Evolutionary conservation across 306 rosid genomes (phyloP).

Genomic region (Echinosophora koreensis): DNA sequence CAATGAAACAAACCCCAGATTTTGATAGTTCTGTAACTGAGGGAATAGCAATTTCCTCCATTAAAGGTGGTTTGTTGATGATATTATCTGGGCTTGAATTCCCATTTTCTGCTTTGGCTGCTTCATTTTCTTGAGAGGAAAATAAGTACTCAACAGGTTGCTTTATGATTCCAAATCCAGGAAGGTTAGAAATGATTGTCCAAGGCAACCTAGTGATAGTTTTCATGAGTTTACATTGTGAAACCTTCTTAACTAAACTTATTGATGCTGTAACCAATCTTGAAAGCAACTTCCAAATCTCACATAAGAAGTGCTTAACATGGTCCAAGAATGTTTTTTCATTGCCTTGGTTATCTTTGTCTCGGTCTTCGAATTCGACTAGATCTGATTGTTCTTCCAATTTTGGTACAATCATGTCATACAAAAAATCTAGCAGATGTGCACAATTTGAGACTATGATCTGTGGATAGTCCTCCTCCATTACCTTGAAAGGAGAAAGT

Average conservation of each 20-base stretch:
- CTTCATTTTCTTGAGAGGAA: slow-evolving; percentile 43
- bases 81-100: slow-evolving; percentile 41
- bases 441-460: slow-evolving; percentile 54
- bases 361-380: slow-evolving; percentile 35
- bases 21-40: slow-evolving; percentile 66
- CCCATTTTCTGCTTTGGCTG: slow-evolving; percentile 37
- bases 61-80: slow-evolving; percentile 57
- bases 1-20: slow-evolving; percentile 63
- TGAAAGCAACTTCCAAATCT: slow-evolving; percentile 60
- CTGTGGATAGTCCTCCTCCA: slow-evolving; percentile 47
- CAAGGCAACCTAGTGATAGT: slow-evolving; percentile 66
- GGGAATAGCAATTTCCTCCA: slow-evolving; percentile 82
- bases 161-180: slow-evolving; percentile 50
- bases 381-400: slow-evolving; percentile 47
- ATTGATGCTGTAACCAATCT: slow-evolving; percentile 51
- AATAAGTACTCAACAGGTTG: slow-evolving; percentile 52
- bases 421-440: slow-evolving; percentile 82
- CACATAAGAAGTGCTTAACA: slow-evolving; percentile 37
- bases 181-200: slow-evolving; percentile 68
- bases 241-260: slow-evolving; percentile 53
- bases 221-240: slow-evolving; percentile 61
- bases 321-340: slow-evolving; percentile 37
- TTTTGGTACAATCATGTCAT: slow-evolving; percentile 64
- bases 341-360: slow-evolving; percentile 29
- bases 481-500: slow-evolving; percentile 65